Evolutionary conservation across 2,329 filamentous ascomycete genomes (phyloP).

Genomic region (Hymenoscyphus fructigenus): DNA sequence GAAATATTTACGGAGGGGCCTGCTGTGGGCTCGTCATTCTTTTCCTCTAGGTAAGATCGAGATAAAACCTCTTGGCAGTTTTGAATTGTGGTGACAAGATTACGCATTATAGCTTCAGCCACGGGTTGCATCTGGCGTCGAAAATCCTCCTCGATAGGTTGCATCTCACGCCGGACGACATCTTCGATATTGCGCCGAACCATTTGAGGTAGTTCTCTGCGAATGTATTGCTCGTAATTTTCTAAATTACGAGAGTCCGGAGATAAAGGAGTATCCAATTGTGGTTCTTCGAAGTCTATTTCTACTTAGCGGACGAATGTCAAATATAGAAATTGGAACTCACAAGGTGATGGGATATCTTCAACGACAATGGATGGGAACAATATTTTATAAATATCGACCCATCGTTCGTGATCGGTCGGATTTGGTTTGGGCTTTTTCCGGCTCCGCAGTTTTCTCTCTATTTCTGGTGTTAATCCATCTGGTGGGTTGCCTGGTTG

Average conservation of each 20-base stretch:
- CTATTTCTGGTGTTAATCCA: conserved; percentile 1
- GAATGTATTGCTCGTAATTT: conserved; percentile 21
- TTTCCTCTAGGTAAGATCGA: conserved; percentile 10
- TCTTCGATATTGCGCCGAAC: conserved; percentile 15
- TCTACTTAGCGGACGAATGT: background rate
- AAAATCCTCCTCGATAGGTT: conserved; percentile 16
- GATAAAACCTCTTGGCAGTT: conserved; percentile 16
- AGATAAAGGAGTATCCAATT: conserved; percentile 14
- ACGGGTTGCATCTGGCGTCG: conserved; percentile 15
- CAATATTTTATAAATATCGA: background rate
- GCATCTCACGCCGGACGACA: conserved; percentile 13
- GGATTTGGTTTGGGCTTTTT: background rate
- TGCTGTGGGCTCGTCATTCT: background rate
- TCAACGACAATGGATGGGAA: background rate
- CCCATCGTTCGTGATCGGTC: background rate
- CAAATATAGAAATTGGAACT: background rate
- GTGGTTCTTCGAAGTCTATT: conserved; percentile 24
- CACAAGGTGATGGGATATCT: background rate
- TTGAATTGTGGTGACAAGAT: conserved; percentile 16
- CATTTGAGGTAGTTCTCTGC: conserved; percentile 20
- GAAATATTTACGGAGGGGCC: background rate
- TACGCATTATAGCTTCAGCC: conserved; percentile 15
- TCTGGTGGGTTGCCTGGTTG: background rate
- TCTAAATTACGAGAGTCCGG: conserved; percentile 18
- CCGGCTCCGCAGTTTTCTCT: background rate